Percentiles rank a stretch among this genome's conserved stretches.
Conservation (phyloP, 495 filamentous ascomycete genomes). For the Penicillium coffeae region DNA sequence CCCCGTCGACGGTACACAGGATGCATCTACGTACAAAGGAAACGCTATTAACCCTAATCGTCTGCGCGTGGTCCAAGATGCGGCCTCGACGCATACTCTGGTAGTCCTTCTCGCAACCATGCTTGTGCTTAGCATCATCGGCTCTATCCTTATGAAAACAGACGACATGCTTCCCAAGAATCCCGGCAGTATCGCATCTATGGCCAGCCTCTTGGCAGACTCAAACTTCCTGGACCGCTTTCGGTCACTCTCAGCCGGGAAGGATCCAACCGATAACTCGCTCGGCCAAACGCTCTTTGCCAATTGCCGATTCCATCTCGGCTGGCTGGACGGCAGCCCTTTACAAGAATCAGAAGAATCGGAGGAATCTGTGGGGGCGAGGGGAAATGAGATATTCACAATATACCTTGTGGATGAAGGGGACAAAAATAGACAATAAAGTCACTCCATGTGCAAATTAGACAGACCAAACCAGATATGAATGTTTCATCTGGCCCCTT, state of each 20-base stretch:
- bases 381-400: background rate
- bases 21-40: background rate
- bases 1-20: background rate
- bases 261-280: no score
- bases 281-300: no score
- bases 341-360: background rate
- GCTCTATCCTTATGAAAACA: conserved; percentile 9
- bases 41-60: background rate
- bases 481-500: no score
- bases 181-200: conserved; percentile 27
- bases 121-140: background rate
- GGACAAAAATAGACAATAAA: background rate
- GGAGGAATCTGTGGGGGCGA: background rate
- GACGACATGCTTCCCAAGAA: conserved; percentile 27
- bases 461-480: no score
- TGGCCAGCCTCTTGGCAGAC: conserved; percentile 28
- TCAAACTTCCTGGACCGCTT: conserved; percentile 6
- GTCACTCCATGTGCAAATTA: no score
- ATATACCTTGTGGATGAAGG: background rate
- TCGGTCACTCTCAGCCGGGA: no score
- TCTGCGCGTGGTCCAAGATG: background rate
- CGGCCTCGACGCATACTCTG: background rate
- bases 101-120: background rate
- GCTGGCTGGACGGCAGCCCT: background rate
- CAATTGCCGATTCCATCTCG: background rate